A percentile compares a stretch with the other conserved stretches of the same genome.
Evolutionary conservation across 306 rosid species (phyloP).

Genomic region (Luffa aegyptiaca): DNA sequence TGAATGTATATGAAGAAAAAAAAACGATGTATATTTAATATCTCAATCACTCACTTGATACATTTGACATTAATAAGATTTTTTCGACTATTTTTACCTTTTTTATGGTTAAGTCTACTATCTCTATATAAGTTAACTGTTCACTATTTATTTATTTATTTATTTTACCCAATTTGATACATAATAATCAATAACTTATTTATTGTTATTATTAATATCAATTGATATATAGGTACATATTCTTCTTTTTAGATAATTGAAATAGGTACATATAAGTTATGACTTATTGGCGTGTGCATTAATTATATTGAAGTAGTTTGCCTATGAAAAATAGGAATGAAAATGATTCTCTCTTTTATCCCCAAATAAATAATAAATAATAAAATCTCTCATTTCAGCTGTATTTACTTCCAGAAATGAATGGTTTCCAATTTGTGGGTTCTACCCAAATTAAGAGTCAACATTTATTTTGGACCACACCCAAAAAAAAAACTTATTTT

Average conservation of each 20-base stretch:
- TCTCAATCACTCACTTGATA: too few species aligned
- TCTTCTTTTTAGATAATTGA: not conserved
- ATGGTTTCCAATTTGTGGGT: not conserved
- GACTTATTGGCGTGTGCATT: not conserved
- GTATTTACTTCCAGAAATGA: not conserved
- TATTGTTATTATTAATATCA: not conserved
- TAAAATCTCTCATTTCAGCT: too few species aligned
- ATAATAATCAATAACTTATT: not conserved
- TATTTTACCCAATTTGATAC: not conserved
- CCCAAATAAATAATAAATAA: too few species aligned
- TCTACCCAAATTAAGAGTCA: not conserved
- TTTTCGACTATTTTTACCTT: too few species aligned
- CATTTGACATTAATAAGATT: too few species aligned
- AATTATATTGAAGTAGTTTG: not conserved
- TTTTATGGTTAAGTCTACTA: too few species aligned
- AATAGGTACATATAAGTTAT: not conserved
- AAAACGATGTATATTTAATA: too few species aligned
- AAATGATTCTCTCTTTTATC: not conserved
- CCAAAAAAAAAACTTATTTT: not conserved
- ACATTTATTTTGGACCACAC: not conserved
- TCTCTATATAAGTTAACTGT: too few species aligned
- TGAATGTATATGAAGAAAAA: too few species aligned
- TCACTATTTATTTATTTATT: too few species aligned
- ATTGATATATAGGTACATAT: not conserved
- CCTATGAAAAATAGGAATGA: not conserved